Evolutionary conservation across 2,329 filamentous ascomycete species (phyloP), one percentile per base, ranked within the genome.

Genomic region (Fusarium oligoseptatum): DNA sequence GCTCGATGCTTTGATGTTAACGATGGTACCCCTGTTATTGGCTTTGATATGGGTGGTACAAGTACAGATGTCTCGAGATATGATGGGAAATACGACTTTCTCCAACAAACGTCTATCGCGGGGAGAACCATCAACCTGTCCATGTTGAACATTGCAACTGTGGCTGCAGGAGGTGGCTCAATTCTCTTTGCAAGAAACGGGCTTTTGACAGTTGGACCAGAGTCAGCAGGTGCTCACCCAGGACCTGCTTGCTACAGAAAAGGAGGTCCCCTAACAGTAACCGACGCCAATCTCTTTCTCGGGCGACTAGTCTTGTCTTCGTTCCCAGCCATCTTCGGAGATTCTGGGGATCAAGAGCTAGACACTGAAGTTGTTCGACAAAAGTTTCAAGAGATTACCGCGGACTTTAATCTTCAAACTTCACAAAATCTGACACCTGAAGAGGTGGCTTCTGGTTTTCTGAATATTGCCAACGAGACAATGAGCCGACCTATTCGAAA

Each of bases 401-500:
- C 73, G 1, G 78, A 80, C 4, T 83, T 87, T 72, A 88, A 87
- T 63, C 55, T 56, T 1, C 81, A 84, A 63, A 78, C 82, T 0
- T 72, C 75, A 0, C 80, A 81, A 24, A 77, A 70, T 68, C 74
- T 82, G 27, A 80, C 78, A 0, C 67, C 80, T 0, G 80, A 83
- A 36, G 82, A 84, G n/a, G 78, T 84, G 41, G 93, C 93, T 0
- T 91, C 91, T 71, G 93, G 93, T 0, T 94, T 94, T 76, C 88
- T 95, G 78, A 91, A 93, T 70, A 91, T 95, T 50, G 92, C 93
- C 3, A 94, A 94, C 73, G 92, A 94, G 81, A 91, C 92, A 0
- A 94, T 95, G 92, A 92, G 91, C 4, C 86, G 93, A 34, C 93
- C 93, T 0, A 95, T 95, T 70, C 88, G 93, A 55, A 93, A 92